These are phyloP conservation scores for Eucalyptus tenuipes DNA, from an alignment of 345 rosid genomes.

Conservation along the genomic window DNA sequence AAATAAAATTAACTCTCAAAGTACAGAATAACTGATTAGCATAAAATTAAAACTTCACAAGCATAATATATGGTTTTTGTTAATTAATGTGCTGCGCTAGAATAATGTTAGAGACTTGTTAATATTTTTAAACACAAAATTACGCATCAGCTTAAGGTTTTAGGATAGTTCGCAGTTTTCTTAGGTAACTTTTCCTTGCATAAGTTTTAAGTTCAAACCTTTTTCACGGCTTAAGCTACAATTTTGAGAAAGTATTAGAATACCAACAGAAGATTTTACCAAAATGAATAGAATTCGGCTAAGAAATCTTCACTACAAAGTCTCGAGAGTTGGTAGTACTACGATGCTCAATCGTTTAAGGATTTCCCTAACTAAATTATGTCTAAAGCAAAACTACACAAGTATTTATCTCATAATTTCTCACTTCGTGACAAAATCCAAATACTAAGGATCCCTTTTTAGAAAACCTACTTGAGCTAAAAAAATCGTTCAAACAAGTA, in stretches of 20 bases:
- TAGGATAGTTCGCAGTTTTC: accelerated
- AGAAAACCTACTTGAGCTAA: too few species aligned
- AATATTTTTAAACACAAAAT: too few species aligned
- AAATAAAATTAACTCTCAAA: background rate
- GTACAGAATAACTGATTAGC: background rate
- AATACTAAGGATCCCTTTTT: too few species aligned
- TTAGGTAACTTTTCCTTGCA: background rate
- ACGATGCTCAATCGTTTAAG: too few species aligned
- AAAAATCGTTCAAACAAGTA: background rate
- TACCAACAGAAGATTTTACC: background rate
- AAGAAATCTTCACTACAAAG: too few species aligned
- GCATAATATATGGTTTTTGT: background rate
- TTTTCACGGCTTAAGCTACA: background rate
- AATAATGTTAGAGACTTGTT: background rate
- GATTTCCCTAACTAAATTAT: too few species aligned
- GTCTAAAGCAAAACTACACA: too few species aligned
- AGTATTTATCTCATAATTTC: too few species aligned
- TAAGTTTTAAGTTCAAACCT: background rate
- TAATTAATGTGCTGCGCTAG: background rate
- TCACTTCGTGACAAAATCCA: too few species aligned
- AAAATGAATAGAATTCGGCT: too few species aligned
- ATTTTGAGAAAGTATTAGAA: background rate
- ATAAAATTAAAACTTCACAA: background rate
- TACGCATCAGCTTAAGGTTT: accelerated
- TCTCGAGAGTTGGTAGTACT: too few species aligned